These are phyloP conservation scores for Ustilago bromivora DNA, from an alignment of 1,284 basidiomycete genomes.

Conservation along the genomic window DNA sequence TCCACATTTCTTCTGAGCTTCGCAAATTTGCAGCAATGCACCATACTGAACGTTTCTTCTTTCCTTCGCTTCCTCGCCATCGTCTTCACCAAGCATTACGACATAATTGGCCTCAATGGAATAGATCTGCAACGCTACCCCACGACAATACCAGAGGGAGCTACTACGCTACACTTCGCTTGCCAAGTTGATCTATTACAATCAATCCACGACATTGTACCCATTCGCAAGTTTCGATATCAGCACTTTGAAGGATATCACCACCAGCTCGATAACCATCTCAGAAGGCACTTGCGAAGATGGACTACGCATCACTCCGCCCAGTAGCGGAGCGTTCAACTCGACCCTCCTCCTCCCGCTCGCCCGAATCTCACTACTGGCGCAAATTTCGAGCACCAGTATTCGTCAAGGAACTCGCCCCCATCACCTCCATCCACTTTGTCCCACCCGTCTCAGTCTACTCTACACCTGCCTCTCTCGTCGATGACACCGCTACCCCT, in stretches of 20 bases:
- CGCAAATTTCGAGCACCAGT: conserved; percentile 64
- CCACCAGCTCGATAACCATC: not conserved
- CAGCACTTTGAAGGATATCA: not conserved
- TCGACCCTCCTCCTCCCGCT: conserved; percentile 38
- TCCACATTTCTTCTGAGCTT: conserved; percentile 18
- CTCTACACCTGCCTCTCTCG: conserved; percentile 22
- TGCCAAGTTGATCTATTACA: too few relatives aligned
- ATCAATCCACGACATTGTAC: too few relatives aligned
- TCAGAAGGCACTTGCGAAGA: conserved; percentile 1
- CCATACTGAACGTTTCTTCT: not conserved
- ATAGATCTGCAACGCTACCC: too few relatives aligned
- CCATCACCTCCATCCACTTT: conserved; percentile 67
- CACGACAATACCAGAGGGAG: too few relatives aligned
- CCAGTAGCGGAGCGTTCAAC: conserved; percentile 29
- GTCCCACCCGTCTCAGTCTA: conserved; percentile 57
- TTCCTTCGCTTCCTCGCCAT: not conserved
- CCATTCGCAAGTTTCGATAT: too few relatives aligned
- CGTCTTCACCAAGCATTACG: not conserved
- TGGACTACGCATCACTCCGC: conserved; percentile 40
- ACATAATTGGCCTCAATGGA: not conserved
- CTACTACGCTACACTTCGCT: too few relatives aligned
- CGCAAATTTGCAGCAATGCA: conserved; percentile 5
- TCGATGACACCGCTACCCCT: conserved; percentile 18
- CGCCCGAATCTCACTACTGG: conserved; percentile 65
- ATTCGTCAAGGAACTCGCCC: conserved; percentile 67